Evolutionary conservation across 1,284 basidiomycete genomes (phyloP).

Genomic region (Marasmius oreades): DNA sequence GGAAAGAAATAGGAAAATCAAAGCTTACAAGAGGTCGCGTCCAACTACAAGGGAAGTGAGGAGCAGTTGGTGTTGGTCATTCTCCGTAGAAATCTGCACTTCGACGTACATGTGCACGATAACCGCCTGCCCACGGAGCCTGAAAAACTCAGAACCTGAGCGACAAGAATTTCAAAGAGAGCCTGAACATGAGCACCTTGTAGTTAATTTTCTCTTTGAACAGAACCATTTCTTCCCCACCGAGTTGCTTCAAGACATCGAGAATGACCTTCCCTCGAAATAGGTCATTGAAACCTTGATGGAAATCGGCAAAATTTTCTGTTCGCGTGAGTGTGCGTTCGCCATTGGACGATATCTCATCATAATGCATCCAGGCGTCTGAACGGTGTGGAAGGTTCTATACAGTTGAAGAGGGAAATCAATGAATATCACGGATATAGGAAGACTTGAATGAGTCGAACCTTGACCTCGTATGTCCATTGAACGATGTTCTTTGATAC

Average conservation of each 20-base stretch:
- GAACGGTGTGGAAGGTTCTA: conserved; percentile 16
- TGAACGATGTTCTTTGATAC: conserved; percentile 11
- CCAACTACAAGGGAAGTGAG: conserved; percentile 2
- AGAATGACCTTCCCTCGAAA: conserved; percentile 14
- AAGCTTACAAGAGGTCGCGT: conserved; percentile 15
- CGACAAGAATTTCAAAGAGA: too few relatives aligned
- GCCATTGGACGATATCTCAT: conserved; percentile 12
- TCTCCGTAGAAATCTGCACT: background rate
- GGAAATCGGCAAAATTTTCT: conserved; percentile 17
- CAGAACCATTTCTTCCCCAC: conserved; percentile 18
- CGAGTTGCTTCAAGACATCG: conserved; percentile 8
- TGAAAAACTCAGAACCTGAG: background rate
- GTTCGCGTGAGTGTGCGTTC: conserved; percentile 15
- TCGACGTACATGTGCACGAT: conserved; percentile 16
- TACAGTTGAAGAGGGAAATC: too few relatives aligned
- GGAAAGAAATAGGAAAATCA: conserved; percentile 3
- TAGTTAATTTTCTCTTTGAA: conserved; percentile 22
- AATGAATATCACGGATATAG: background rate
- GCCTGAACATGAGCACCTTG: conserved; percentile 9
- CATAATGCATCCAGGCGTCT: conserved; percentile 20
- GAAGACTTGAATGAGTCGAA: background rate
- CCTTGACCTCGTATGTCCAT: conserved; percentile 19
- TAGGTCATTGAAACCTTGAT: conserved; percentile 15
- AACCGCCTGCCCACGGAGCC: conserved; percentile 16
- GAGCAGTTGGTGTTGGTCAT: background rate